phyloP scores from a whole-genome alignment of 345 rosid genomes.

The Chamaenerion angustifolium region DNA sequence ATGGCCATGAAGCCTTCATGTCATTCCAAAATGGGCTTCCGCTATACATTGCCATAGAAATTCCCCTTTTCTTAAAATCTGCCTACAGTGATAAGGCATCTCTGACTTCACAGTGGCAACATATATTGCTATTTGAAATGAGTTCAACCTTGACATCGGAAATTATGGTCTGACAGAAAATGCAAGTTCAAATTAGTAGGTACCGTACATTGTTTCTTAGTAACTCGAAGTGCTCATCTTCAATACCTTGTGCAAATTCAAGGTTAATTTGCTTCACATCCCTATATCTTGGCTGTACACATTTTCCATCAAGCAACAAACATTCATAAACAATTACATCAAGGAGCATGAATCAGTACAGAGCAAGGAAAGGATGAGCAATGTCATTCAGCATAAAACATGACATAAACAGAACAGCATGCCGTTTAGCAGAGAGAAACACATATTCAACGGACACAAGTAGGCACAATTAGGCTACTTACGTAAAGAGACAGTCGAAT shows the following conservation, averaged over 20 bases:
- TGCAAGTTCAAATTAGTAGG: neutral
- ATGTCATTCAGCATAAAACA: neutral
- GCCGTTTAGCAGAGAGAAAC: neutral
- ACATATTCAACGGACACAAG: neutral
- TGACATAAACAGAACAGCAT: neutral
- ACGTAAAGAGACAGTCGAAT: no score
- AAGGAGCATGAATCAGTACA: neutral
- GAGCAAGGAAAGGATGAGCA: neutral
- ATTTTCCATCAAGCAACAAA: constrained; percentile 1
- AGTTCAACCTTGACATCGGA: no score
- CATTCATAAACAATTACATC: neutral
- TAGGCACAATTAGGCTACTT: no score
- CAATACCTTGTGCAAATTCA: constrained; percentile 76
- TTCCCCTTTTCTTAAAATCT: no score
- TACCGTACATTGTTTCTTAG: constrained; percentile 35
- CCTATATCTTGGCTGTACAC: constrained; percentile 54
- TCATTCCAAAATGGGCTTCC: no score
- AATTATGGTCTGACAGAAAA: neutral
- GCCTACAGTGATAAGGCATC: no score
- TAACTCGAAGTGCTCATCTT: constrained; percentile 52
- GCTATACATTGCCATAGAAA: no score
- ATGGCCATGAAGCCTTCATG: no score
- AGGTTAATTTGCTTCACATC: constrained; percentile 61
- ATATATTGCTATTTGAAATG: no score
- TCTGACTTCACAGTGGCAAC: no score